A percentile compares a stretch with the other conserved stretches of the same genome.
Conservation (phyloP, 805 yeast species). For the Wickerhamomyces subpelliculosus region DNA sequence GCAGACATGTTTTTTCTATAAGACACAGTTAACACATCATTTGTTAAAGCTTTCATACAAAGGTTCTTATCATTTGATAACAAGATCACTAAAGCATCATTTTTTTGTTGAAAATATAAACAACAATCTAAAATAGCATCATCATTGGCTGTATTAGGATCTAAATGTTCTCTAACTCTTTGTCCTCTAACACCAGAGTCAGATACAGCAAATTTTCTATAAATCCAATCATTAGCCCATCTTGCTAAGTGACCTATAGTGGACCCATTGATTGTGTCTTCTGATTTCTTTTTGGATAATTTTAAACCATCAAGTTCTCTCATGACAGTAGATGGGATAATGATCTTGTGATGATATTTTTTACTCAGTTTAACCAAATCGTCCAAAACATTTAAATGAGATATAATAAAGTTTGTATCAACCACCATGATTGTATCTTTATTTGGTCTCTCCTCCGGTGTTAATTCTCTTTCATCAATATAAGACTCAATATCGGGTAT, state of each 20-base stretch:
- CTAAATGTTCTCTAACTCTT: conserved; percentile 44
- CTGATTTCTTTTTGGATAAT: conserved; percentile 25
- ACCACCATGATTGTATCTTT: conserved; percentile 45
- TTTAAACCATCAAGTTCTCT: conserved; percentile 84
- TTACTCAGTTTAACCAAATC: conserved; percentile 36
- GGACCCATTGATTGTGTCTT: conserved; percentile 10
- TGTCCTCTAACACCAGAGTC: conserved; percentile 59
- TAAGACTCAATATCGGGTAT: background rate
- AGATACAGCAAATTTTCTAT: conserved; percentile 44
- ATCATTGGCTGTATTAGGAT: conserved; percentile 46
- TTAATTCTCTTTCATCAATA: conserved; percentile 1
- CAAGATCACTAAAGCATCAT: conserved; percentile 43
- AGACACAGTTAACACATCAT: conserved; percentile 57
- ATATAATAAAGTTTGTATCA: conserved; percentile 78
- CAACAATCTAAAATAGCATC: conserved; percentile 87
- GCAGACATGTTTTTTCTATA: conserved; percentile 40
- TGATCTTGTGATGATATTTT: conserved; percentile 39
- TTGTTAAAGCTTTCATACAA: conserved; percentile 68
- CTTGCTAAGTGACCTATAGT: conserved; percentile 56
- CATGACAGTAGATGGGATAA: conserved; percentile 67
- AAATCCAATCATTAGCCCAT: conserved; percentile 76
- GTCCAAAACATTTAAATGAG: conserved; percentile 57
- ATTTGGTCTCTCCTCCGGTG: conserved; percentile 2
- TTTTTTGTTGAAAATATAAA: conserved; percentile 43
- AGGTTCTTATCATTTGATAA: conserved; percentile 81